A percentile compares a stretch with the other conserved stretches of the same genome.
Evolutionary conservation across 495 filamentous ascomycete species (phyloP).

Genomic region (Margaritispora aquatica): DNA sequence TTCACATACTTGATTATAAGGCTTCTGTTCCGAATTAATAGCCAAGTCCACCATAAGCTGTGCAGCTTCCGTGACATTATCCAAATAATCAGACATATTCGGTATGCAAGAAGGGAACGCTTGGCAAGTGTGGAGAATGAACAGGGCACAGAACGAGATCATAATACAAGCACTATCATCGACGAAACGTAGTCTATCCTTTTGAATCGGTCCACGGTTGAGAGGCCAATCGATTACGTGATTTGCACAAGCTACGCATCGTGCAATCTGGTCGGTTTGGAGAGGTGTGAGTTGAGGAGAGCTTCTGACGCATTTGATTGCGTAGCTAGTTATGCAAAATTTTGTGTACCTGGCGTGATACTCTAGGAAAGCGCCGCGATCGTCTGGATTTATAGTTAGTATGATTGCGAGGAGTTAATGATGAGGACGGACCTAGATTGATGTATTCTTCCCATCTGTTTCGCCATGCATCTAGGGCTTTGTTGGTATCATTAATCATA

Average conservation of each 20-base stretch:
- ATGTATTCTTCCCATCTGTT: slow-evolving; percentile 6
- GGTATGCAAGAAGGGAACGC: slow-evolving; percentile 1
- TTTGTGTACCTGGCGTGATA: not conserved
- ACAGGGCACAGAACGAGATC: slow-evolving; percentile 5
- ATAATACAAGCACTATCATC: slow-evolving; percentile 1
- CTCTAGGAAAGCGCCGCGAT: not conserved
- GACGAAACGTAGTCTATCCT: slow-evolving; percentile 3
- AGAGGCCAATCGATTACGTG: slow-evolving; percentile 6
- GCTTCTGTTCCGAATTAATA: slow-evolving; percentile 1
- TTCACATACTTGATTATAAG: not conserved
- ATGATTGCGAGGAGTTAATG: too few relatives aligned
- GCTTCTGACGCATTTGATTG: not conserved
- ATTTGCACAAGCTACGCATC: slow-evolving; percentile 4
- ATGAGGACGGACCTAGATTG: not conserved
- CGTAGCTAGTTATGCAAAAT: slow-evolving; percentile 8
- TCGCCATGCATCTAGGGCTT: not conserved
- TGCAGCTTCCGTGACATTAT: slow-evolving; percentile 1
- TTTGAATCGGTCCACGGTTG: slow-evolving; percentile 1
- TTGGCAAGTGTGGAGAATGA: slow-evolving; percentile 2
- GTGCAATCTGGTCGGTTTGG: not conserved
- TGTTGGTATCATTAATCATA: not conserved
- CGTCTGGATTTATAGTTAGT: not conserved
- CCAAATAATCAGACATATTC: not conserved
- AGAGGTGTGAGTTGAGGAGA: not conserved
- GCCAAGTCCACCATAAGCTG: slow-evolving; percentile 8